Evolutionary conservation across 2,329 filamentous ascomycete genomes (phyloP), one percentile per base, ranked within the genome.

Genomic region (Endothia cerciana): DNA sequence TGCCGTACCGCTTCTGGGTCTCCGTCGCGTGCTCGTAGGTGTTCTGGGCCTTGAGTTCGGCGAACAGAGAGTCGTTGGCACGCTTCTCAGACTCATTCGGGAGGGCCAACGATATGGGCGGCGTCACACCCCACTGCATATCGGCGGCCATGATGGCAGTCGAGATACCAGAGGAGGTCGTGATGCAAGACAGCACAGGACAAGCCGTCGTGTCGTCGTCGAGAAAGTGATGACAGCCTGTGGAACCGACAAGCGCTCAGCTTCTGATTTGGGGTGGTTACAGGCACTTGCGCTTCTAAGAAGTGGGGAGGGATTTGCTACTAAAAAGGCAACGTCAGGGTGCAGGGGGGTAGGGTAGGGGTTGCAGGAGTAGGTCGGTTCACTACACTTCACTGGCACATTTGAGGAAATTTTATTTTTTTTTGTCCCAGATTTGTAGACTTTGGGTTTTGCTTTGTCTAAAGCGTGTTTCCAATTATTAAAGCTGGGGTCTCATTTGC

Each of bases 11-110:
- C 77, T 91, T 93, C 69, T 92, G 86, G 3, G 92, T 97, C 75
- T 96, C 95, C 53, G 91, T 85, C 17, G 88, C 85, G 62, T 87
- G 88, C 78, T 98, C 95, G 73, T 97, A 99, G 62, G 95, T 97
- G 79, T 96, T 94, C 79, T 97, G 92, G 49, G 84, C 84, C 76
- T 93, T 93, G 68, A 99, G 81, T 78, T 97, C 94, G 64, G 91
- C 88, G 65, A 97, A 86, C 55, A 99, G 85, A 64, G 89, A 84
- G 71, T 93, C 89, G 72, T 92, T 96, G 60, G 91, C 87, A 70
- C 89, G 85, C 65, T 90, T 86, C 77, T 99, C 94, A 45, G 85
- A 81, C 64, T 90, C 85, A 1, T 91, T 95, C 4, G 95, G 95
- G 30, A 93, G 83, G 28, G 84, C 82, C 15, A 84, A 85, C 25